Percentiles rank a stretch among this genome's conserved stretches.
phyloP scores from a whole-genome alignment of 495 filamentous ascomycete genomes.

The Thozetella sp. region DNA sequence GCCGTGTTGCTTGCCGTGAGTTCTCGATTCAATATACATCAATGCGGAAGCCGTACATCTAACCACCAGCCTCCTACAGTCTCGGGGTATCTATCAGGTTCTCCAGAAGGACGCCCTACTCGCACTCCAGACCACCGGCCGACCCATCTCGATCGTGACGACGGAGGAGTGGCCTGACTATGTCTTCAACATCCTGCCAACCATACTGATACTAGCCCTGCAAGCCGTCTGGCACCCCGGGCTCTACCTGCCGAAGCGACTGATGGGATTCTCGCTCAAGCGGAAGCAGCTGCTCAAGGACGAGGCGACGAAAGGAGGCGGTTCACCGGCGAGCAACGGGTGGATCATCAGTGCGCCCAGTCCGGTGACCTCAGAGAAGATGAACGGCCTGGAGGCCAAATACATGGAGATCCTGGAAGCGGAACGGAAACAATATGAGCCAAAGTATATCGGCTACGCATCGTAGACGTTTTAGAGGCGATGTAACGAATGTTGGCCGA shows the following conservation, averaged over 20 bases:
- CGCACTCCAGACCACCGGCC: background rate
- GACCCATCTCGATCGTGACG: constrained; percentile 2
- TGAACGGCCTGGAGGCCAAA: background rate
- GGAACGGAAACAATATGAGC: background rate
- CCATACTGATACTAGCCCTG: constrained; percentile 1
- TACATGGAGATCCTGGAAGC: background rate
- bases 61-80: background rate
- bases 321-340: background rate
- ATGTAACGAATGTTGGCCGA: no score
- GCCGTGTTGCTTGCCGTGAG: constrained; percentile 9
- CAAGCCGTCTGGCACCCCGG: constrained; percentile 10
- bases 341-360: background rate
- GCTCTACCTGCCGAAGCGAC: constrained; percentile 8
- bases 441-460: background rate
- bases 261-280: constrained; percentile 6
- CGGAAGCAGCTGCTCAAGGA: background rate
- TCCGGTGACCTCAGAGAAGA: background rate
- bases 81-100: constrained; percentile 5
- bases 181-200: constrained; percentile 8
- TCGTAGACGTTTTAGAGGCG: no score
- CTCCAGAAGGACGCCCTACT: background rate
- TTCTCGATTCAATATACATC: no score
- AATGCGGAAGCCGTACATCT: background rate
- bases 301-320: background rate
- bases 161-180: constrained; percentile 13